Evolutionary conservation across 139 green algal species (phyloP).

Genomic region (Tetraselmis striata): DNA sequence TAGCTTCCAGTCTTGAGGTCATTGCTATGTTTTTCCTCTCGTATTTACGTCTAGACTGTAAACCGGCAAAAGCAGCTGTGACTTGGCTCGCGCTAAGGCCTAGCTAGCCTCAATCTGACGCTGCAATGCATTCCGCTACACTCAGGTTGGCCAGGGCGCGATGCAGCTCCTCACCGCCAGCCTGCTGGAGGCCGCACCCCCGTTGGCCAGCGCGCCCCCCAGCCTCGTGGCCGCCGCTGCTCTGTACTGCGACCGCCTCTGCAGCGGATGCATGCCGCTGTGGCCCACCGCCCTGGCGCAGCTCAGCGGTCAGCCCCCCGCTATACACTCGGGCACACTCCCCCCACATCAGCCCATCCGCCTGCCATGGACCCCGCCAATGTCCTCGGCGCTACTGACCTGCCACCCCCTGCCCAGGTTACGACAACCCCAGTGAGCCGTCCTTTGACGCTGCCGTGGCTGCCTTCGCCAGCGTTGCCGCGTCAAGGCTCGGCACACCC

Average conservation of each 20-base stretch:
- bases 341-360: background rate
- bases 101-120: too few relatives aligned
- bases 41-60: too few relatives aligned
- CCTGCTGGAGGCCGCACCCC: background rate
- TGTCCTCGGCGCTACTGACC: background rate
- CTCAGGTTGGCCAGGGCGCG: background rate
- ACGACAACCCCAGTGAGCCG: background rate
- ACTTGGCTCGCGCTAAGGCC: too few relatives aligned
- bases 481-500: background rate
- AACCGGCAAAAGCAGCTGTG: too few relatives aligned
- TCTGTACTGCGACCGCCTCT: constrained; percentile 37
- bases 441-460: background rate
- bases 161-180: background rate
- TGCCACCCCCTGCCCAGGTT: background rate
- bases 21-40: too few relatives aligned
- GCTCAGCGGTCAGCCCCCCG: constrained; percentile 21
- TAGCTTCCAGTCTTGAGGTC: too few relatives aligned
- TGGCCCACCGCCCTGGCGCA: constrained; percentile 34
- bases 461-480: background rate
- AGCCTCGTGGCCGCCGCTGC: constrained; percentile 33
- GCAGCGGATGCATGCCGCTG: constrained; percentile 28
- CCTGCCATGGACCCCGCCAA: too few relatives aligned
- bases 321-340: background rate
- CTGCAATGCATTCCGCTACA: too few relatives aligned
- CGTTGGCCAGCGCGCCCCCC: constrained; percentile 43